phyloP scores from a whole-genome alignment of 345 rosid species.

The Lagerstroemia speciosa region DNA sequence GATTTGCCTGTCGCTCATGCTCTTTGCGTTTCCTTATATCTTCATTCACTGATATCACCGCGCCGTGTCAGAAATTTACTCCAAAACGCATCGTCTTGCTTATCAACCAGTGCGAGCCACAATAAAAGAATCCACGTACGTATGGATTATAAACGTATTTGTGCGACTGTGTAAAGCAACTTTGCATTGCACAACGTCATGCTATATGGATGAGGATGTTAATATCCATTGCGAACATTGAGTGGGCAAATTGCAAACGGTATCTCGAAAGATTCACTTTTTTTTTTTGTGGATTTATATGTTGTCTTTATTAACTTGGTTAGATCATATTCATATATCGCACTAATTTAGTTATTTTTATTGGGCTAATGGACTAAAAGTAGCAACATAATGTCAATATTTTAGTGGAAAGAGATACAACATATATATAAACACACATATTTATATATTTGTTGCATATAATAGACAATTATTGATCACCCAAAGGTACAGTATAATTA shows the following conservation, averaged over 20 bases:
- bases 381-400: too few species aligned
- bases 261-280: slow-evolving; percentile 1
- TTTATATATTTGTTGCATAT: neutral
- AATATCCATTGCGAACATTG: neutral
- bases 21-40: too few species aligned
- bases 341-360: neutral
- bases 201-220: neutral
- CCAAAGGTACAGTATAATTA: too few species aligned
- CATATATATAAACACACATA: too few species aligned
- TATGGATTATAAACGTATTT: neutral
- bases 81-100: neutral
- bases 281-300: neutral
- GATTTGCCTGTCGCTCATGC: too few species aligned
- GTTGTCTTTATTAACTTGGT: neutral
- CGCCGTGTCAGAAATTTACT: too few species aligned
- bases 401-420: neutral
- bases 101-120: too few species aligned
- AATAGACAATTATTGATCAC: too few species aligned
- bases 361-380: neutral
- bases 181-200: neutral
- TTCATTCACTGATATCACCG: too few species aligned
- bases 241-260: neutral
- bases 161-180: neutral
- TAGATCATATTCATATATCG: neutral
- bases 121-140: neutral